Conservation (phyloP, 2,329 filamentous ascomycete genomes). For the Cryphonectria naterciae region DNA sequence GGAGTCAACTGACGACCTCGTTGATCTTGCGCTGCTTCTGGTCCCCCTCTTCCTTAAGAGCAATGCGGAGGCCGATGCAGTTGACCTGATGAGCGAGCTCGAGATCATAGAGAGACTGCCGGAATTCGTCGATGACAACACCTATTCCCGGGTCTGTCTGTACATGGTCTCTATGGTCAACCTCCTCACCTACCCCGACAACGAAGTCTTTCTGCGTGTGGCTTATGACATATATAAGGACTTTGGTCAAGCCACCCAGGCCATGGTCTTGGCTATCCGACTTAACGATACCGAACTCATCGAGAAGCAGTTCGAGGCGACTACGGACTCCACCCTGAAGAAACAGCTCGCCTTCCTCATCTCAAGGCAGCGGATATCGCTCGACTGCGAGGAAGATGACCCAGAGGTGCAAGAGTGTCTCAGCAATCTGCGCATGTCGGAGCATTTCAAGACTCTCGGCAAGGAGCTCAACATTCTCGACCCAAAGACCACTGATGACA, state of each 20-base stretch:
- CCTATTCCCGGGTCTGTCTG: conserved; percentile 87
- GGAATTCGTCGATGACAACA: conserved; percentile 89
- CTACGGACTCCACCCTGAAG: conserved; percentile 79
- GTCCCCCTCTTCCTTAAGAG: conserved; percentile 95
- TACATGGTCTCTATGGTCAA: conserved; percentile 99
- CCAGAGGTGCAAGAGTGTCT: conserved; percentile 79
- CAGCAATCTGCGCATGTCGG: conserved; percentile 83
- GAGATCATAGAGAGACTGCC: conserved; percentile 95
- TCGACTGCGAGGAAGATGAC: conserved; percentile 73
- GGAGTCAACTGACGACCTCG: conserved; percentile 79
- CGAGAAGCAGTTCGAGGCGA: conserved; percentile 76
- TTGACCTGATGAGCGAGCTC: conserved; percentile 94
- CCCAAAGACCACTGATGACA: conserved; percentile 95
- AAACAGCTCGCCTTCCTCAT: conserved; percentile 95
- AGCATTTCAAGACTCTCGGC: conserved; percentile 90
- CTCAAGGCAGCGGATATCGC: conserved; percentile 84
- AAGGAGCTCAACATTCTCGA: conserved; percentile 98
- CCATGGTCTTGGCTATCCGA: conserved; percentile 91
- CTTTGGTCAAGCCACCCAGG: conserved; percentile 91
- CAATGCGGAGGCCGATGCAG: conserved; percentile 97
- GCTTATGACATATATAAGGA: conserved; percentile 92
- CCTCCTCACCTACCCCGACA: conserved; percentile 94
- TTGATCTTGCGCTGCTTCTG: conserved; percentile 80
- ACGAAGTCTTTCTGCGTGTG: conserved; percentile 90
- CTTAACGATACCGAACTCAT: conserved; percentile 88